Evolutionary conservation across 345 rosid species (phyloP), one percentile per base, ranked within the genome.

Genomic region (Xanthoceras sorbifolium): DNA sequence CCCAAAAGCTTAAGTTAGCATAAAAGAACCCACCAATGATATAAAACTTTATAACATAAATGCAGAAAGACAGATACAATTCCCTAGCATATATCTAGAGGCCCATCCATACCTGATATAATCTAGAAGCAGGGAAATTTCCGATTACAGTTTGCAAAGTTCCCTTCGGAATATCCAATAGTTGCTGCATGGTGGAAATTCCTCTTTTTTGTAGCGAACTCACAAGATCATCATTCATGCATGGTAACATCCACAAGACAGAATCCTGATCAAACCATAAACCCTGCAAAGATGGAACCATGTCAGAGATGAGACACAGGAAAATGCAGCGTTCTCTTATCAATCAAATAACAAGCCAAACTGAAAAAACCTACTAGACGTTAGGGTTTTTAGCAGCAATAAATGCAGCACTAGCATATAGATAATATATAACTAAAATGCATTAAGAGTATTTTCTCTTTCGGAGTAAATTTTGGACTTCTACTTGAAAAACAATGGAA

Each of bases 221-320:
- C 20, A 77, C 82, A 54, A 92, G 91, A 79, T 92, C 93, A 63
- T 80, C 77, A 78, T 84, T 89, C 98, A 95, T 93, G 90, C 94
- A 90, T 59, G 96, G 94, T 84, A 95, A 74, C 97, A 93, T 92
- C 97, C 94, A 87, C 74, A 95, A 77, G 18, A 92, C 71, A 60
- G 96, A 92, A 87, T 87, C 92, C 64, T 85, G 78, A 71, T 89
- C 98, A 59, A 83, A 93, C 99, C 99, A 93, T 82, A 89, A 82
- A 79, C 99, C 99, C 99, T 95, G 77, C 31, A 40, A 42, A 29
- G 31, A 63, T 32, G 38, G 67, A 66, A 72, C 26, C 38, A 70
- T 29, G 61, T 69, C 52, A 65, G 29, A 62, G 48, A 73, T 28
- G 23, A 34, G 23, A 60, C 52, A 62, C 38, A 54, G 20, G 20